A percentile compares a stretch with the other conserved stretches of the same genome.
These are phyloP conservation scores for Bromus sterilis DNA, from an alignment of 176 grass and related monocot species.

Conservation along the genomic window DNA sequence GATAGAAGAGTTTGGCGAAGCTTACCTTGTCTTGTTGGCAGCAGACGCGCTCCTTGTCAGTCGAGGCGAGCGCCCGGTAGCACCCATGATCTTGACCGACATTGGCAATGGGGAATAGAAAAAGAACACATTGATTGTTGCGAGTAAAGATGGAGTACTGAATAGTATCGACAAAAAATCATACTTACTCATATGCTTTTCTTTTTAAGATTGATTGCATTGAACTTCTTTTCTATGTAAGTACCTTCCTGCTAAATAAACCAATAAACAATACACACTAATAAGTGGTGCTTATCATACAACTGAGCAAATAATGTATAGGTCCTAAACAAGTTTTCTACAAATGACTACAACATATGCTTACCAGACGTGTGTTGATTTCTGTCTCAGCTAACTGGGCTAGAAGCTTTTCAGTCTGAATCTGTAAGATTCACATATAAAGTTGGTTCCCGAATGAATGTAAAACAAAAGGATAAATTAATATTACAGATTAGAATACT, in stretches of 20 bases:
- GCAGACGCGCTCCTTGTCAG: too few species aligned
- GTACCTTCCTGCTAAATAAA: constrained; percentile 52
- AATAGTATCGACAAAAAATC: background rate
- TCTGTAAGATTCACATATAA: constrained; percentile 28
- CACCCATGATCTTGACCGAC: too few species aligned
- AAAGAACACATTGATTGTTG: background rate
- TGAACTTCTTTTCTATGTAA: constrained; percentile 83
- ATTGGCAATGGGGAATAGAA: constrained; percentile 12
- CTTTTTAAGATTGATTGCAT: constrained; percentile 57
- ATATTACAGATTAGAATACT: background rate
- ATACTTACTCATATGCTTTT: constrained; percentile 55
- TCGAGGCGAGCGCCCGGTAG: too few species aligned
- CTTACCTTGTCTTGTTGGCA: too few species aligned
- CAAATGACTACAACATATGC: background rate
- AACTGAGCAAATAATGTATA: background rate
- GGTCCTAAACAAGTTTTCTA: background rate
- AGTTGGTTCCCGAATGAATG: background rate
- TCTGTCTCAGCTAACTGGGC: constrained; percentile 63
- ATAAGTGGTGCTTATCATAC: background rate
- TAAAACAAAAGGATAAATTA: background rate
- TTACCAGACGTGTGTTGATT: constrained; percentile 52
- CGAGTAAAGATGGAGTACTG: background rate
- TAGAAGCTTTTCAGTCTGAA: constrained; percentile 80
- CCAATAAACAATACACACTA: background rate
- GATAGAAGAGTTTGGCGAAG: too few species aligned